These are phyloP conservation scores for Flaveria sonorensis DNA, from an alignment of 129 eudicot species.

Conservation along the genomic window DNA sequence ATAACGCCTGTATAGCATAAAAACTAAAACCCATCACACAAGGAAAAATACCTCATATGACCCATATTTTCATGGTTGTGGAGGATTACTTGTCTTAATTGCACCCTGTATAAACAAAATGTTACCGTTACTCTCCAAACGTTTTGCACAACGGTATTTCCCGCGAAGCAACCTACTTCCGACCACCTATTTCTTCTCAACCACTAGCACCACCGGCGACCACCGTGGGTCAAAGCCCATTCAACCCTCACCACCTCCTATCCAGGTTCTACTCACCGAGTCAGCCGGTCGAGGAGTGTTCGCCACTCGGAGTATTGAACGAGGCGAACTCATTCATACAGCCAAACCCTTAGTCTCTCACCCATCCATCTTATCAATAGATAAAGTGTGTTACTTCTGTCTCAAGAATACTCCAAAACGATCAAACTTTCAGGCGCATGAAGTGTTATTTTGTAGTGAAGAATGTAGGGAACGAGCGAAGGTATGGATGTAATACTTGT, in stretches of 20 bases:
- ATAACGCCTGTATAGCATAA: too few species aligned
- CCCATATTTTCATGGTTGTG: too few species aligned
- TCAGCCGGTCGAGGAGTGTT: conserved; percentile 89
- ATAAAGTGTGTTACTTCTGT: conserved; percentile 69
- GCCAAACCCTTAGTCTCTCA: conserved; percentile 72
- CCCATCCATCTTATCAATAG: conserved; percentile 55
- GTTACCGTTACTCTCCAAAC: conserved; percentile 43
- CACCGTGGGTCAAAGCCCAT: conserved; percentile 29
- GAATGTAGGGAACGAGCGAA: conserved; percentile 58
- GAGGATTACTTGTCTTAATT: too few species aligned
- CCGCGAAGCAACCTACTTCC: conserved; percentile 18
- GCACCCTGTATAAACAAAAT: conserved; percentile 33
- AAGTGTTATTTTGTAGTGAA: conserved; percentile 62
- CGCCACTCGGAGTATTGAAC: conserved; percentile 69
- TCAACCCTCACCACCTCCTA: conserved; percentile 64
- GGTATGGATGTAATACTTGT: conserved; percentile 44
- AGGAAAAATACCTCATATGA: too few species aligned
- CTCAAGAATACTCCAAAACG: conserved; percentile 39
- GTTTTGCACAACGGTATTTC: conserved; percentile 31
- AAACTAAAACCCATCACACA: too few species aligned
- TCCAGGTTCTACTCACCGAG: conserved; percentile 65
- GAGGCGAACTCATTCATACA: conserved; percentile 85
- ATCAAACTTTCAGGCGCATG: conserved; percentile 7
- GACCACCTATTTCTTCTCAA: conserved; percentile 37
- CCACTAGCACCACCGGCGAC: conserved; percentile 29